These are phyloP conservation scores for Berberis thunbergii DNA, from an alignment of 164 flowering plant genomes.

Conservation along the genomic window DNA sequence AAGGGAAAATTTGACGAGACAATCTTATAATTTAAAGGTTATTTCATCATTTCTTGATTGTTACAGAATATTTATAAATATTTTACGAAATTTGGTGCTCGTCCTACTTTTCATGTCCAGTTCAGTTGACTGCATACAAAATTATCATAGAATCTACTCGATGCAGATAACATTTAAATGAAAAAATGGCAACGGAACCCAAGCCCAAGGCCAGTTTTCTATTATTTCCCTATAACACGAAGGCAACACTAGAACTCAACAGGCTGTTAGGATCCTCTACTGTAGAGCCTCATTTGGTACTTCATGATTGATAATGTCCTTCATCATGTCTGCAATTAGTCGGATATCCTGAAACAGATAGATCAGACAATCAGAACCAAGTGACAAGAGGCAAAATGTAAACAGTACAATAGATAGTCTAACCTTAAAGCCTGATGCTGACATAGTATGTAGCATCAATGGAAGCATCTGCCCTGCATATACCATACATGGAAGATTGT, in stretches of 20 bases:
- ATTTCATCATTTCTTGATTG: too few species aligned
- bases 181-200: neutral
- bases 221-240: conserved; percentile 7
- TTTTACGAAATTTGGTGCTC: too few species aligned
- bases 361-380: neutral
- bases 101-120: too few species aligned
- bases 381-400: neutral
- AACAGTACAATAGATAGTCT: neutral
- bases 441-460: neutral
- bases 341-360: neutral
- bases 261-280: conserved; percentile 21
- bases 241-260: conserved; percentile 23
- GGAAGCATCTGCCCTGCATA: conserved; percentile 14
- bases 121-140: too few species aligned
- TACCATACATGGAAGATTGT: too few species aligned
- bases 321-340: conserved; percentile 19
- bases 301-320: conserved; percentile 12
- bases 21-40: too few species aligned
- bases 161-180: neutral
- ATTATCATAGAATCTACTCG: too few species aligned
- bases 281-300: conserved; percentile 9
- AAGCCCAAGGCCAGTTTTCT: neutral
- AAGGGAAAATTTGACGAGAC: too few species aligned
- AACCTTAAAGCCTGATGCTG: conserved; percentile 37
- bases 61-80: too few species aligned